Evolutionary conservation across 768 basidiomycete genomes (phyloP), one percentile per base, ranked within the genome.

Genomic region (Mrakia blollopis): DNA sequence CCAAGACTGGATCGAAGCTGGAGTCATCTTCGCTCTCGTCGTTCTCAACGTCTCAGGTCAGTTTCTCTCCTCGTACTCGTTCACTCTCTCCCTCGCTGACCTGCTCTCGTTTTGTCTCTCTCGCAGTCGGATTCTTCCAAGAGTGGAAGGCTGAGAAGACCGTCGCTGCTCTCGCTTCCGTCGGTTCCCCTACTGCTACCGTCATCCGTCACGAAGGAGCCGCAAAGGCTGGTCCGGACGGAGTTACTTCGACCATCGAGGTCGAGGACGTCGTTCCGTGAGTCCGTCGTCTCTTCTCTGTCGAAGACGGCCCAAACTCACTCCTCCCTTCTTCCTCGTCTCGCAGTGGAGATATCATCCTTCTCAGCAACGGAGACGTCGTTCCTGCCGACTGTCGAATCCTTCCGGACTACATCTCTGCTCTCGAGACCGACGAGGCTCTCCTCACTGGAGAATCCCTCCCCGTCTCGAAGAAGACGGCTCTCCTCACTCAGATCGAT

Each of bases 391-490:
- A 85, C 70, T 82, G 80, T 44, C 81, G 87, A n/a, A 81, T 88
- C 8, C 80, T 87, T 44, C 82, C 84, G 18, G 85, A 85, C 14
- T 77, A 80, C 71, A 67, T 78, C 60, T 86, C 86, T 21, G 86
- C 87, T 79, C 82, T 87, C 44, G 87, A 87, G 80, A 82, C 85
- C 35, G 87, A 86, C 54, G 87, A 89, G 78, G 86, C 87, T 35
- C 83, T 88, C 21, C 82, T 89, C 63, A 89, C 87, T 0, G 87
- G 87, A 77, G 87, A 88, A 80, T 86, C 86, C 21, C 79, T 87
- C 44, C 87, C 87, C 63, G 87, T 88, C n/a, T 80, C 81, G 68
- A 88, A 88, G 80, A 84, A 80, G 35, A 81, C 81, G 14, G 82
- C 84, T 62, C 78, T 82, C 6, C 72, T 80, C 4, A 81, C 81